A percentile compares a stretch with the other conserved stretches of the same genome.
Conservation (phyloP, 306 rosid species). For the Inga oerstediana region DNA sequence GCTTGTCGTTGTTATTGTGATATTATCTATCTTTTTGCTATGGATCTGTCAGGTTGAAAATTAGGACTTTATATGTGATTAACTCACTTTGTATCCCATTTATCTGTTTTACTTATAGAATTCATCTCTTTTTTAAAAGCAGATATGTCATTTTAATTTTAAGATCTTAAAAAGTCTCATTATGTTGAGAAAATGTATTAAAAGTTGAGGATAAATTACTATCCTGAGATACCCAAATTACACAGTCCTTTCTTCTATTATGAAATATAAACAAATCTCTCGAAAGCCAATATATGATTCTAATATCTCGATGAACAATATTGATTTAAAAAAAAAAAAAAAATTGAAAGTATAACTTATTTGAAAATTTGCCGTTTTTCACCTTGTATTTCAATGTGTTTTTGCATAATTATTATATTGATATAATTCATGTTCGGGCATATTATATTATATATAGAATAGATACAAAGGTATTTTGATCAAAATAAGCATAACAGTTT, state of each 20-base stretch:
- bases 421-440: not conserved
- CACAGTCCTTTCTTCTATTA: not conserved
- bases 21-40: not conserved
- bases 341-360: not conserved
- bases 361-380: not conserved
- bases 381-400: not conserved
- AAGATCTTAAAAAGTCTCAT: not conserved
- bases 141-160: no score
- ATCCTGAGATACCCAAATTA: not conserved
- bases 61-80: not conserved
- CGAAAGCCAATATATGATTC: not conserved
- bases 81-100: not conserved
- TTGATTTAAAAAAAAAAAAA: not conserved
- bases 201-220: not conserved
- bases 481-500: not conserved
- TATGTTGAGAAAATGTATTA: not conserved
- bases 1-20: no score
- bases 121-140: not conserved
- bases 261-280: not conserved
- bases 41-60: not conserved
- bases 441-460: not conserved
- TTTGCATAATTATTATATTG: not conserved
- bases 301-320: not conserved
- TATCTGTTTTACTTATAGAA: not conserved
- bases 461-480: not conserved